These are phyloP conservation scores for Coemansia asiatica DNA, from an alignment of 192 early-diverging fungal genomes.

Conservation along the genomic window DNA sequence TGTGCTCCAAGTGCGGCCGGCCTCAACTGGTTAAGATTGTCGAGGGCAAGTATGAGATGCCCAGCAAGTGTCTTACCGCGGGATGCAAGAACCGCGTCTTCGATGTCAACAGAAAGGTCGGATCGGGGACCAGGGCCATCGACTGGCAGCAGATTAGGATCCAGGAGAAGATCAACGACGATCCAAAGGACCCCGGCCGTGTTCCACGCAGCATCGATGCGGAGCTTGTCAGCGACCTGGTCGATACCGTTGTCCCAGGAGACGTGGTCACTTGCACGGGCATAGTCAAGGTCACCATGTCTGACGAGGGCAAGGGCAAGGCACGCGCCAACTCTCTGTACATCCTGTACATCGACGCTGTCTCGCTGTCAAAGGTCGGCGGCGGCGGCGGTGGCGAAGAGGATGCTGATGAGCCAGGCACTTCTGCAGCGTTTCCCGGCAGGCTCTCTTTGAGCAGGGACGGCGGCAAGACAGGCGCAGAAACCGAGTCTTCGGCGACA, in stretches of 20 bases:
- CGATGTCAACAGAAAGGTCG: slow-evolving; percentile 57
- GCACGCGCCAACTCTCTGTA: slow-evolving; percentile 62
- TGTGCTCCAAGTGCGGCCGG: slow-evolving; percentile 61
- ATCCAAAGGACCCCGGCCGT: slow-evolving; percentile 65
- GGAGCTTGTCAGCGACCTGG: slow-evolving; percentile 72
- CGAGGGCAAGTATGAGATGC: slow-evolving; percentile 65
- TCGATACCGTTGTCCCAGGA: slow-evolving; percentile 77
- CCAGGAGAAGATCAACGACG: slow-evolving; percentile 77
- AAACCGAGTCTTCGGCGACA: slow-evolving; percentile 51
- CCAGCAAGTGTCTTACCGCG: slow-evolving; percentile 59
- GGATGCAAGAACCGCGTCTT: slow-evolving; percentile 72
- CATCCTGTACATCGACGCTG: slow-evolving; percentile 70
- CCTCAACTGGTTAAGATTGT: slow-evolving; percentile 60
- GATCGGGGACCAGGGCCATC: slow-evolving; percentile 58
- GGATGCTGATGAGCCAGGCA: slow-evolving; percentile 4
- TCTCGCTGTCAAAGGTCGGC: slow-evolving; percentile 64
- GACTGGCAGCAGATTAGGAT: slow-evolving; percentile 83
- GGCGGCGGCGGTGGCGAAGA: slow-evolving; percentile 40
- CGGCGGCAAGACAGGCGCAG: slow-evolving; percentile 3
- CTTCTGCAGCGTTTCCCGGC: neutral
- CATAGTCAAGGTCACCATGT: slow-evolving; percentile 71
- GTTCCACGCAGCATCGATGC: slow-evolving; percentile 79
- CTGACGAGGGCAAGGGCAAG: slow-evolving; percentile 62
- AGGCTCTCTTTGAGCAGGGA: neutral
- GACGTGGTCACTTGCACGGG: slow-evolving; percentile 78